Evolutionary conservation across 1,139 yeast species (phyloP), one percentile per base, ranked within the genome.

Genomic region (Schwanniomyces etchellsii): DNA sequence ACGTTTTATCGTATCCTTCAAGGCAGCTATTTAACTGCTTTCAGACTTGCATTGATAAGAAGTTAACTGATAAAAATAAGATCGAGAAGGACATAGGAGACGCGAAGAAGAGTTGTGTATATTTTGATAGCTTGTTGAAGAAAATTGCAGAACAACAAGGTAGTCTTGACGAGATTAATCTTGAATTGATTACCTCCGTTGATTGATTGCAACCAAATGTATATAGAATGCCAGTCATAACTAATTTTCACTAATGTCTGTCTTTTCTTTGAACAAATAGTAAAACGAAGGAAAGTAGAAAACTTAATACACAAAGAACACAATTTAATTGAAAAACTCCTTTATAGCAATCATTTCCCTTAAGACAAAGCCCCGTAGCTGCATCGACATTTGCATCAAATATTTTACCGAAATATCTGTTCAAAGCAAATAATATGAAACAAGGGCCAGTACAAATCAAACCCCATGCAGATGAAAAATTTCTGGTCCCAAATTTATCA

Each of bases 11-110:
- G 45, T 79, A 71, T 48, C 97, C 97, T 4, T 74, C 86, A 0
- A 77, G 89, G 41, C 96, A 88, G 48, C 85, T 91, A 3, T 74
- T 85, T 48, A 74, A 76, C 32, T 77, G 80, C 27, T 81, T 88
- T 59, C 95, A 86, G 44, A 64, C 78, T 1, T 59, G 74, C 29
- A 68, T 85, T 29, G 94, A 84, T 41, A 70, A 72, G 43, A 72
- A 79, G 35, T 66, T 71, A 11, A 57, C 65, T n/a, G 74, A 76
- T 48, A 78, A 81, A 54, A 74, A 73, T 34, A 72, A 70, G 38
- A 57, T 75, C 30, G 70, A 74, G 48, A 64, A 55, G 27, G 64
- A 65, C 31, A 70, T 81, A 27, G 70, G 73, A 30, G 71, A 74
- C 38, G 80, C 88, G 16, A 73, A 74, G 29, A 52, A 74, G 15